phyloP scores from a whole-genome alignment of 2,329 filamentous ascomycete genomes.

The Coniochaeta sp. region DNA sequence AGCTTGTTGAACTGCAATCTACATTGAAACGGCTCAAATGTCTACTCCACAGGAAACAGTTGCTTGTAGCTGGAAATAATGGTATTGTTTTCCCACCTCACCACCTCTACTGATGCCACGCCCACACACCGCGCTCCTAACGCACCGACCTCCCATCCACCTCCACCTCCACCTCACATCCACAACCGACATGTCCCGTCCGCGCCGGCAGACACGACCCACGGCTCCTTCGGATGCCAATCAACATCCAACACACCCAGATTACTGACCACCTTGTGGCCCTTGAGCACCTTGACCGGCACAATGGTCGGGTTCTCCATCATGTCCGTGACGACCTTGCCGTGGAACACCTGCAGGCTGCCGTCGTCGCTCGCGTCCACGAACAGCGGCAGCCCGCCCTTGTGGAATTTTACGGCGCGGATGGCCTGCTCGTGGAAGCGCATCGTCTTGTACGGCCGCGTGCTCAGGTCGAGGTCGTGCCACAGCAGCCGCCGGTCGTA shows the following conservation, averaged over 20 bases:
- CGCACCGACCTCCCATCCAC: background rate
- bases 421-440: conserved; percentile 92
- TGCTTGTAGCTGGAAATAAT: background rate
- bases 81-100: background rate
- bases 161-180: background rate
- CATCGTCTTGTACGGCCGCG: conserved; percentile 90
- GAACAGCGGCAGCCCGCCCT: conserved; percentile 71
- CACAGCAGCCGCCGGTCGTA: conserved; percentile 92
- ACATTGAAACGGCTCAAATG: too few relatives aligned
- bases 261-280: conserved; percentile 79
- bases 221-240: conserved; percentile 92
- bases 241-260: conserved; percentile 89
- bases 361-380: conserved; percentile 95
- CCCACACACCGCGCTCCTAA: background rate
- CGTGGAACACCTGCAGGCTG: conserved; percentile 91
- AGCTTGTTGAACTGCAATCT: too few relatives aligned
- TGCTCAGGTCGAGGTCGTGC: conserved; percentile 93
- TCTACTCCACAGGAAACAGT: background rate
- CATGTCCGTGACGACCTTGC: conserved; percentile 87
- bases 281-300: conserved; percentile 86
- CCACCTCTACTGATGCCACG: background rate
- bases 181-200: conserved; percentile 90
- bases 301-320: conserved; percentile 97
- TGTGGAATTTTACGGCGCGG: conserved; percentile 81
- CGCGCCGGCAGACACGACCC: conserved; percentile 89